Evolutionary conservation across 257 asterid species (phyloP).

Genomic region (Nicotiana tomentosiformis): DNA sequence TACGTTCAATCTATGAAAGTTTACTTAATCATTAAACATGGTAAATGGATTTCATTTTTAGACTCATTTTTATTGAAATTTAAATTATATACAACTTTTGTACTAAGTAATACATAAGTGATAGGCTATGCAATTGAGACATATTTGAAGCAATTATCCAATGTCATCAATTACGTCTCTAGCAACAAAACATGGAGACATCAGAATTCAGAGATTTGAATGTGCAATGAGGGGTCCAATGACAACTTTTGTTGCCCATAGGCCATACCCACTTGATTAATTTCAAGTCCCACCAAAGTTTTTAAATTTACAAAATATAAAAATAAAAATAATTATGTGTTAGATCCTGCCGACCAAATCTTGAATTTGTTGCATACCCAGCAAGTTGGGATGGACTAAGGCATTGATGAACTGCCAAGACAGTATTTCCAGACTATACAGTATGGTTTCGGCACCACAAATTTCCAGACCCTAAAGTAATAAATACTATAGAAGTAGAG

Average conservation of each 20-base stretch:
- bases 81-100: too few relatives aligned
- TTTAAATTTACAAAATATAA: not conserved
- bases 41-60: too few relatives aligned
- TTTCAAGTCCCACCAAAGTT: not conserved
- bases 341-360: not conserved
- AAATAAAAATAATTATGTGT: too few relatives aligned
- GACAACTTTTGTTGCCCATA: not conserved
- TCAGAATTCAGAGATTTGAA: not conserved
- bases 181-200: not conserved
- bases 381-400: not conserved
- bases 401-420: not conserved
- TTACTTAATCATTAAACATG: too few relatives aligned
- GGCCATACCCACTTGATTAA: not conserved
- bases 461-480: not conserved
- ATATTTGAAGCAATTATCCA: too few relatives aligned
- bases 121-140: too few relatives aligned
- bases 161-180: not conserved
- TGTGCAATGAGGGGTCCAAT: constrained; percentile 1
- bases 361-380: not conserved
- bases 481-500: too few relatives aligned
- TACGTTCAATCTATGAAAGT: too few relatives aligned
- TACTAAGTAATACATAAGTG: too few relatives aligned
- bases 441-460: not conserved
- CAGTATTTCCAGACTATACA: not conserved
- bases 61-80: too few relatives aligned